Percentiles rank a stretch among this genome's conserved stretches.
Conservation (phyloP, 2,329 filamentous ascomycete genomes). For the Dichotomopilus funicola region DNA sequence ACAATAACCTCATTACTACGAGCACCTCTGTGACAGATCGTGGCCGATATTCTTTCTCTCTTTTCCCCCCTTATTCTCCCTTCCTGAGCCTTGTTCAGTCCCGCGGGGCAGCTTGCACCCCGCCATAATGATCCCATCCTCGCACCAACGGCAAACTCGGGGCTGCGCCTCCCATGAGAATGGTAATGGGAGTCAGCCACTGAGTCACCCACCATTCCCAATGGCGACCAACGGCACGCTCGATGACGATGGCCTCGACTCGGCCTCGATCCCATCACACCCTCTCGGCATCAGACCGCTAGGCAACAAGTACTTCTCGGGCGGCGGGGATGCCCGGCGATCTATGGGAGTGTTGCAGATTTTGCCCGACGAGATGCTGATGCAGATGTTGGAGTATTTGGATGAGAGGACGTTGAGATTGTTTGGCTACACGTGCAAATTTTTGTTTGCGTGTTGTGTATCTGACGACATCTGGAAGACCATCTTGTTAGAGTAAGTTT, state of each 20-base stretch:
- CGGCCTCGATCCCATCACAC: slow-evolving; percentile 61
- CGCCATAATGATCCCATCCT: slow-evolving; percentile 14
- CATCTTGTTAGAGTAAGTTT: slow-evolving; percentile 74
- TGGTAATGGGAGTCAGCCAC: slow-evolving; percentile 3
- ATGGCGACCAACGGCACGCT: slow-evolving; percentile 1
- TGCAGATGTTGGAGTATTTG: slow-evolving; percentile 68
- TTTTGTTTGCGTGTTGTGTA: slow-evolving; percentile 76
- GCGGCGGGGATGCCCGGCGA: slow-evolving; percentile 58
- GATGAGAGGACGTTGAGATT: slow-evolving; percentile 55
- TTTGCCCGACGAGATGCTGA: slow-evolving; percentile 76
- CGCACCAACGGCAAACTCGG: slow-evolving; percentile 10
- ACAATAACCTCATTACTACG: no score
- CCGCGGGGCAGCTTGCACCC: background rate
- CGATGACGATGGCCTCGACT: slow-evolving; percentile 20
- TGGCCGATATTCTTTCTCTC: no score
- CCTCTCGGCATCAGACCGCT: slow-evolving; percentile 78
- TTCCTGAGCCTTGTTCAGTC: no score
- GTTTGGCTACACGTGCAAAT: slow-evolving; percentile 74
- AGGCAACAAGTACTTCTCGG: slow-evolving; percentile 71
- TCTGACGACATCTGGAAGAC: slow-evolving; percentile 86
- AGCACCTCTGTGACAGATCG: no score
- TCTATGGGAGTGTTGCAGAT: slow-evolving; percentile 58
- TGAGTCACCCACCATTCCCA: slow-evolving; percentile 13
- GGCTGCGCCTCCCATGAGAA: slow-evolving; percentile 8
- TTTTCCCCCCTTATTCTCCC: no score